These are phyloP conservation scores for Leptosphaerulina australis DNA, from an alignment of 2,329 filamentous ascomycete species.

Conservation along the genomic window DNA sequence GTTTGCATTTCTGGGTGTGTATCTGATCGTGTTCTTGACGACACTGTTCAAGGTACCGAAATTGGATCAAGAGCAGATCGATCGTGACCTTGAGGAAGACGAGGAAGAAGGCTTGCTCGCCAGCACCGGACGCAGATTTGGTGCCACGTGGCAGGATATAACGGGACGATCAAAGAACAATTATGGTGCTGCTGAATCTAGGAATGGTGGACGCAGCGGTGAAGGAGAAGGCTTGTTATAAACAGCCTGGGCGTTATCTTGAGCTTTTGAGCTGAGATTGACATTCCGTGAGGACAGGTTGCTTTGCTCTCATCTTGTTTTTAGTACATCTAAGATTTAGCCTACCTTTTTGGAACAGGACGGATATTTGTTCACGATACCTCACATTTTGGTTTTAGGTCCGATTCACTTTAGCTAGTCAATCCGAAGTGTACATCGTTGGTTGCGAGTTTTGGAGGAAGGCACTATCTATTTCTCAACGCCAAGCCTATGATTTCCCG, in stretches of 20 bases:
- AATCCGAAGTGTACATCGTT: background rate
- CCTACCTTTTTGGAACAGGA: background rate
- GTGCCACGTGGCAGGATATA: conserved; percentile 88
- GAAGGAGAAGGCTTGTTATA: conserved; percentile 10
- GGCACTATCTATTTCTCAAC: too few species aligned
- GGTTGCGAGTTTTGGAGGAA: too few species aligned
- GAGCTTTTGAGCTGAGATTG: background rate
- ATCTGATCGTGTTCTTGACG: conserved; percentile 79
- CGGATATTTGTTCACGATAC: conserved; percentile 9
- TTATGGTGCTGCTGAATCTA: conserved; percentile 39
- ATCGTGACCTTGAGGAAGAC: conserved; percentile 87
- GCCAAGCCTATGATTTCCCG: background rate
- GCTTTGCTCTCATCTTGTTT: background rate
- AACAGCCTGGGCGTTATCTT: background rate
- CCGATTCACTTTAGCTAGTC: background rate
- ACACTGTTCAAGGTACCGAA: conserved; percentile 80
- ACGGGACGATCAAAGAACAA: conserved; percentile 61
- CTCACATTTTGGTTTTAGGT: background rate
- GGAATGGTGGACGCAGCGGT: conserved; percentile 28
- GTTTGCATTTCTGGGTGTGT: conserved; percentile 85
- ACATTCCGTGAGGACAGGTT: background rate
- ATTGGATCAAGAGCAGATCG: conserved; percentile 75
- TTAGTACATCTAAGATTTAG: background rate
- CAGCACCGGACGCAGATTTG: conserved; percentile 79
- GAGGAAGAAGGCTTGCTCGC: conserved; percentile 93